Base-by-base conservation (phyloP, 176 grass and related monocot genomes). In the Pontederia crassipes region DNA sequence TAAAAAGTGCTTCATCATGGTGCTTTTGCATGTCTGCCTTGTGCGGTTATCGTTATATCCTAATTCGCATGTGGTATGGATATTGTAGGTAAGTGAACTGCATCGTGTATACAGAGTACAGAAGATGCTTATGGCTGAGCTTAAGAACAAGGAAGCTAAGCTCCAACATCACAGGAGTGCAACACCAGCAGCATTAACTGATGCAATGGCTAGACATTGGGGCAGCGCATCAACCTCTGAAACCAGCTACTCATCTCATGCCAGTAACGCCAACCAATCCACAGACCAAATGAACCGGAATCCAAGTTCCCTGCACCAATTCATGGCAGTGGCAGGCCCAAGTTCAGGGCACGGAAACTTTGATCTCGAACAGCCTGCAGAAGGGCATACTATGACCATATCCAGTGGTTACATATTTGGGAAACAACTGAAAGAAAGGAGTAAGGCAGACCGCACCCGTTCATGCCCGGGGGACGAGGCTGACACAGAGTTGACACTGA, bases 401-500 rank as follows among this genome's bases (percentile, higher is more conserved):
- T 12, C 14, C 11, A 11, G 24, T 12, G 28, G 11, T 59, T 28
- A 28, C 18, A 11, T 59, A 29, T 52, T 28, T 88, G 67, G 74
- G 53, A 47, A 62, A 73, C 75, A 76, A 62, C 85, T 68, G 46
- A 65, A 72, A 71, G 29, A 51, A 12, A 46, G 58, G 29, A 72
- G 14, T 15, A 54, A 58, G 50, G 66, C 46, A 52, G 76, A 85
- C 72, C 76, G 20, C 70, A 75, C 76, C 68, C 74, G 57, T 64
- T 67, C 59, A 47, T 71, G 66, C 28, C 18, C 48, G 54, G 53
- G 63, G 11, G 59, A 73, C 24, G 81, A 75, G 66, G 77, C 59
- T 66, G 82, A 83, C 77, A 72, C 84, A 50, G 83, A 90, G 29
- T 80, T 95, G 72, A 87, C 82, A 46, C 75, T 95, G 66, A 74